phyloP scores from a whole-genome alignment of 2,329 filamentous ascomycete species.

The Colletotrichum paranaense region DNA sequence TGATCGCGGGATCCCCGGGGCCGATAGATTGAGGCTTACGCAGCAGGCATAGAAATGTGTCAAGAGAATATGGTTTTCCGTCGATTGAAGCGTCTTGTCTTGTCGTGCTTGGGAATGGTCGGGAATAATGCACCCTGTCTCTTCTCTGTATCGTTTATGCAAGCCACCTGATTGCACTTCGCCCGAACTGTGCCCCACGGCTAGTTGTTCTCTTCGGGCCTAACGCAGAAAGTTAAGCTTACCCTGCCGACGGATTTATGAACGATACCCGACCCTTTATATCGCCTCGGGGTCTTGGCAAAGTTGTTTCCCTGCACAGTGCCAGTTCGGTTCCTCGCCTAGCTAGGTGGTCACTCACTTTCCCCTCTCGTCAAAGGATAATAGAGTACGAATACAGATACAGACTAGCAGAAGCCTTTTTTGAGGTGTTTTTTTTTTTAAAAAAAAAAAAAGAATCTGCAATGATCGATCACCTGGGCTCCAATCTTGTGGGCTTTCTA shows the following conservation, averaged over 20 bases:
- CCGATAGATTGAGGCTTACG: conserved; percentile 31
- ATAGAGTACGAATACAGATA: background rate
- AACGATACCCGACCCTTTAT: background rate
- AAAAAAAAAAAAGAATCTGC: background rate
- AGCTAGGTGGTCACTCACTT: background rate
- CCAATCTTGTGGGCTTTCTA: background rate
- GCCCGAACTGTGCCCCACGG: conserved; percentile 5
- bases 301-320: conserved; percentile 14
- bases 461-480: conserved; percentile 22
- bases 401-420: background rate
- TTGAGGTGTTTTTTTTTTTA: background rate
- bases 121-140: conserved; percentile 4
- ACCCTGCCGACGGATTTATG: conserved; percentile 3
- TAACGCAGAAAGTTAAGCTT: conserved; percentile 26
- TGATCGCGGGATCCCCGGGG: conserved; percentile 34
- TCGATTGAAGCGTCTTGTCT: background rate
- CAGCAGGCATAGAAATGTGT: conserved; percentile 28
- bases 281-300: background rate
- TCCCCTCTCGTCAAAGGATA: background rate
- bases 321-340: conserved; percentile 2
- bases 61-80: background rate
- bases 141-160: background rate
- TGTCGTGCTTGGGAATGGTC: conserved; percentile 8
- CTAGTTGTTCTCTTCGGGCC: background rate
- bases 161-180: conserved; percentile 3